Conservation (phyloP, 495 filamentous ascomycete species). For the Sordaria brevicollis region DNA sequence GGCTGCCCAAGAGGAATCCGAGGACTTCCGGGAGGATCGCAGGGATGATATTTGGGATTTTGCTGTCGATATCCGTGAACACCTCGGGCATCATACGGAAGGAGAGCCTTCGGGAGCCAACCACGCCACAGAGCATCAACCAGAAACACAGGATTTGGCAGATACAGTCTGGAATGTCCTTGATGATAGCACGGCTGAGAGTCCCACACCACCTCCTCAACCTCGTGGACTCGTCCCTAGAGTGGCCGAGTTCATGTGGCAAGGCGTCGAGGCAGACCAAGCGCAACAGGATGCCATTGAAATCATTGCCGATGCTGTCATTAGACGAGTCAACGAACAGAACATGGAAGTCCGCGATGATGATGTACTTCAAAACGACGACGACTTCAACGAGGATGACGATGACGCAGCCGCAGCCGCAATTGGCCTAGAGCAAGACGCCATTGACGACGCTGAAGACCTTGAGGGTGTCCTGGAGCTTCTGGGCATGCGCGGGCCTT, state of each 20-base stretch:
- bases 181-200: not conserved
- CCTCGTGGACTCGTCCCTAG: constrained; percentile 24
- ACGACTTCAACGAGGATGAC: constrained; percentile 32
- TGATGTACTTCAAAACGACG: constrained; percentile 9
- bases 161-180: not conserved
- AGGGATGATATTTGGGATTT: not conserved
- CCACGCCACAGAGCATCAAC: not conserved
- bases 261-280: constrained; percentile 20
- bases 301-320: constrained; percentile 21
- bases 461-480: constrained; percentile 96
- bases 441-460: constrained; percentile 80
- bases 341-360: constrained; percentile 26
- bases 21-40: not conserved
- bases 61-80: not conserved
- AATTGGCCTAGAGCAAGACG: constrained; percentile 36
- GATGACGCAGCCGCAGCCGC: constrained; percentile 29
- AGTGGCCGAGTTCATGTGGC: constrained; percentile 42
- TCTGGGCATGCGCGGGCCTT: constrained; percentile 89
- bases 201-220: constrained; percentile 1
- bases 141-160: not conserved
- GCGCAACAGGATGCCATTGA: constrained; percentile 23
- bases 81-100: not conserved
- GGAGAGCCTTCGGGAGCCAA: not conserved
- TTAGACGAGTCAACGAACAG: constrained; percentile 10
- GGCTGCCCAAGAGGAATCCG: not conserved